Conservation (phyloP, 139 green algal genomes). For the Pleodorina starrii region DNA sequence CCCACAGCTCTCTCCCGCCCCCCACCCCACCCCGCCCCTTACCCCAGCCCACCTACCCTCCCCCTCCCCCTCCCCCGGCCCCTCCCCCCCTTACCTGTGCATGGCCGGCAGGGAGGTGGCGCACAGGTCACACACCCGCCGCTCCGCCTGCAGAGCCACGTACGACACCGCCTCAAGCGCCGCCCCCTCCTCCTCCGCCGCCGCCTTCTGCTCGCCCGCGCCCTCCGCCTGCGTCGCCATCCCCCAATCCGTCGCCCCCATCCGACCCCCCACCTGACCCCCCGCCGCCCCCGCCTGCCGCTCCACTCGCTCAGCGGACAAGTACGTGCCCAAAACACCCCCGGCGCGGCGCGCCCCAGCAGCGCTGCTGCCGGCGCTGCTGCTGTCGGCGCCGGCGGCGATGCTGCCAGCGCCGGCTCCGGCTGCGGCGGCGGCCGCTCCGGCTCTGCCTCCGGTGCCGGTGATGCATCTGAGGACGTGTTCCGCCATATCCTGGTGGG, state of each 20-base stretch:
- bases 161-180: neutral
- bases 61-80: neutral
- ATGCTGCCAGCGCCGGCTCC: neutral
- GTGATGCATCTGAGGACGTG: neutral
- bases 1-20: too few relatives aligned
- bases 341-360: neutral
- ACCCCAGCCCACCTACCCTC: too few relatives aligned
- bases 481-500: slow-evolving; percentile 3
- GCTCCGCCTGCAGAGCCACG: neutral
- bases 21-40: too few relatives aligned
- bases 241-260: neutral
- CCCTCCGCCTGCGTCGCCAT: neutral
- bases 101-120: slow-evolving; percentile 32
- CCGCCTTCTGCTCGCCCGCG: neutral
- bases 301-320: neutral
- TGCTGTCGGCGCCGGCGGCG: too few relatives aligned
- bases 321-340: slow-evolving; percentile 7
- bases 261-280: too few relatives aligned
- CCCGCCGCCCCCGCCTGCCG: neutral
- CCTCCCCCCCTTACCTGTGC: neutral
- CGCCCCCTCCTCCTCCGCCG: neutral
- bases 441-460: neutral
- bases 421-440: neutral
- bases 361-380: neutral
- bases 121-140: slow-evolving; percentile 32